phyloP scores from a whole-genome alignment of 768 basidiomycete species.

The Antrodiella citrinella region DNA sequence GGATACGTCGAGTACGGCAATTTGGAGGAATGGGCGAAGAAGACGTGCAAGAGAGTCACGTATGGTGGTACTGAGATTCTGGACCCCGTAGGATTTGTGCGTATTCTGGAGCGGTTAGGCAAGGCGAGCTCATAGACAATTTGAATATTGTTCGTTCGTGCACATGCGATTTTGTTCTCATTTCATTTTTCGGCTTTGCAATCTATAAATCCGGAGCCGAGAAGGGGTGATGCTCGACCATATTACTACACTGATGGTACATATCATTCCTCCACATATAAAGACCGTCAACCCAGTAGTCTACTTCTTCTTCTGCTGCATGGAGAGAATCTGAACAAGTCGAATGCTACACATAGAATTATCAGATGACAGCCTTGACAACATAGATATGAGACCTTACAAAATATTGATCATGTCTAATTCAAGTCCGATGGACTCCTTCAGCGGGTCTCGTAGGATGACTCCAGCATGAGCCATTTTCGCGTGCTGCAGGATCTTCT shows the following conservation, averaged over 20 bases:
- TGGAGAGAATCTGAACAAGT: slow-evolving; percentile 69
- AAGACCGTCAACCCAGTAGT: slow-evolving; percentile 1
- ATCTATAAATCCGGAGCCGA: too few species aligned
- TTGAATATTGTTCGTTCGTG: too few species aligned
- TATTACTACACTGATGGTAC: too few species aligned
- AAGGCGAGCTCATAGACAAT: slow-evolving; percentile 26
- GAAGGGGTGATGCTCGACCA: too few species aligned
- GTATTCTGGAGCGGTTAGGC: slow-evolving; percentile 58
- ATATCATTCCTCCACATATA: background rate
- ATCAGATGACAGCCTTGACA: background rate
- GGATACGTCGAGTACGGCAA: slow-evolving; percentile 98
- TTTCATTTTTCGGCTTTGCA: too few species aligned
- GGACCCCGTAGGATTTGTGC: slow-evolving; percentile 80
- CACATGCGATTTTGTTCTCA: too few species aligned
- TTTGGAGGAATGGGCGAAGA: slow-evolving; percentile 84
- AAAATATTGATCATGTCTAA: slow-evolving; percentile 90
- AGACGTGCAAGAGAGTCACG: slow-evolving; percentile 76
- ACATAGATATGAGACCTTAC: slow-evolving; percentile 30
- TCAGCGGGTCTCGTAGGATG: slow-evolving; percentile 66
- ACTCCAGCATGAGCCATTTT: slow-evolving; percentile 62
- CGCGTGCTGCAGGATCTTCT: slow-evolving; percentile 76
- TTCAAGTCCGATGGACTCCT: slow-evolving; percentile 70
- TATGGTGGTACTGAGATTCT: slow-evolving; percentile 97
- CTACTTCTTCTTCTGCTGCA: slow-evolving; percentile 36
- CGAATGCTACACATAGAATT: slow-evolving; percentile 45